Conservation (phyloP, 495 filamentous ascomycete genomes). For the Pseudoneurospora amorphoporcata region DNA sequence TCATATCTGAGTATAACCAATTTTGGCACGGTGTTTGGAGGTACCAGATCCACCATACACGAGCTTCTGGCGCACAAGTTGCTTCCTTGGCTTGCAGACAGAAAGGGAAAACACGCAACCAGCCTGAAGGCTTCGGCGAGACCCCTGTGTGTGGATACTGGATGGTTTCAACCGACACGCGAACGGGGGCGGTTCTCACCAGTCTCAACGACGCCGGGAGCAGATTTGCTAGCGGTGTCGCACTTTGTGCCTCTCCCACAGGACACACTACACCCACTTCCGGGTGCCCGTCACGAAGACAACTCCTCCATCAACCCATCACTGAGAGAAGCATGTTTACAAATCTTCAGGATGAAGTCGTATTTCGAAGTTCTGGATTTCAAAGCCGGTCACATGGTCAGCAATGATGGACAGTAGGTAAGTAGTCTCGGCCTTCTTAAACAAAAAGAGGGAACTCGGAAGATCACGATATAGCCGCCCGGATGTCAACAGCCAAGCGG, state of each 20-base stretch:
- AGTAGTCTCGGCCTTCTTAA: slow-evolving; percentile 7
- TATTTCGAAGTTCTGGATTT: background rate
- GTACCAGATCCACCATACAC: background rate
- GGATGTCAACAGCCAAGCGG: background rate
- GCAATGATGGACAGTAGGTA: background rate
- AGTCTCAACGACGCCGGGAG: background rate
- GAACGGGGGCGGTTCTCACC: no score
- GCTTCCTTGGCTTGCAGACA: background rate
- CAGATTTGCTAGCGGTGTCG: background rate
- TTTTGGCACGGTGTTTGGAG: background rate
- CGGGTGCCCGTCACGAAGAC: background rate
- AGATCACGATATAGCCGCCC: background rate
- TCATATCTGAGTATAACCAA: background rate
- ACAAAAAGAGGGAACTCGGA: background rate
- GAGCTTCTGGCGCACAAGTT: background rate
- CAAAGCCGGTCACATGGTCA: background rate
- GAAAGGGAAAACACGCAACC: background rate
- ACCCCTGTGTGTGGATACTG: background rate
- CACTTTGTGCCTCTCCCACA: background rate
- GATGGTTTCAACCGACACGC: background rate
- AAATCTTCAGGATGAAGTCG: background rate
- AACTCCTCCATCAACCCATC: background rate
- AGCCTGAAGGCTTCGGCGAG: background rate
- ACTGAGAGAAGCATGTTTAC: background rate
- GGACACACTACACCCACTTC: background rate